A percentile compares a stretch with the other conserved stretches of the same genome.
Conservation (phyloP, 192 early-diverging fungal genomes). For the Linnemannia zychae region DNA sequence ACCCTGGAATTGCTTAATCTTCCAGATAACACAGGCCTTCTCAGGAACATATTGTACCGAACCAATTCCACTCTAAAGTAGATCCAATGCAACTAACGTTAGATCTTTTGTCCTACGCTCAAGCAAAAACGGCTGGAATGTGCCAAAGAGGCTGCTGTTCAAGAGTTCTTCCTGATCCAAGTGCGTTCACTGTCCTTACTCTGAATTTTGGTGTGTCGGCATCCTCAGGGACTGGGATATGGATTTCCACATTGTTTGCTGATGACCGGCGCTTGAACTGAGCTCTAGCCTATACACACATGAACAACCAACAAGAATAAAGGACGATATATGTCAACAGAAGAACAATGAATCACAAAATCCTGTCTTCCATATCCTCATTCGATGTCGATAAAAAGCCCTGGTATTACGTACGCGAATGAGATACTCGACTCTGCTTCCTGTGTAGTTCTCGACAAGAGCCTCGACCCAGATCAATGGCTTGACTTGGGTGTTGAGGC, state of each 20-base stretch:
- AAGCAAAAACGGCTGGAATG: neutral
- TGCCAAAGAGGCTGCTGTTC: neutral
- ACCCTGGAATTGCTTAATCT: slow-evolving; percentile 98
- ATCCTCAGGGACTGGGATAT: slow-evolving; percentile 98
- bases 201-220: slow-evolving; percentile 98
- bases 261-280: slow-evolving; percentile 98
- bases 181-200: slow-evolving; percentile 47
- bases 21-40: slow-evolving; percentile 95
- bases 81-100: neutral
- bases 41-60: slow-evolving; percentile 95
- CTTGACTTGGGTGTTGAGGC: slow-evolving; percentile 86
- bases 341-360: neutral
- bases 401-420: slow-evolving; percentile 66
- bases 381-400: neutral
- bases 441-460: slow-evolving; percentile 88
- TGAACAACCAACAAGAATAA: neutral
- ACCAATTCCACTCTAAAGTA: slow-evolving; percentile 80
- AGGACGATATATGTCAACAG: neutral
- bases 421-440: slow-evolving; percentile 95
- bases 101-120: neutral
- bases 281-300: slow-evolving; percentile 80
- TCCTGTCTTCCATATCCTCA: too few relatives aligned
- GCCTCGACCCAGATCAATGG: slow-evolving; percentile 90
- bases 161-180: neutral
- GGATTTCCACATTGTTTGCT: slow-evolving; percentile 98